Evolutionary conservation across 1,284 basidiomycete species (phyloP).

Genomic region (Coniferiporia sulphurascens): DNA sequence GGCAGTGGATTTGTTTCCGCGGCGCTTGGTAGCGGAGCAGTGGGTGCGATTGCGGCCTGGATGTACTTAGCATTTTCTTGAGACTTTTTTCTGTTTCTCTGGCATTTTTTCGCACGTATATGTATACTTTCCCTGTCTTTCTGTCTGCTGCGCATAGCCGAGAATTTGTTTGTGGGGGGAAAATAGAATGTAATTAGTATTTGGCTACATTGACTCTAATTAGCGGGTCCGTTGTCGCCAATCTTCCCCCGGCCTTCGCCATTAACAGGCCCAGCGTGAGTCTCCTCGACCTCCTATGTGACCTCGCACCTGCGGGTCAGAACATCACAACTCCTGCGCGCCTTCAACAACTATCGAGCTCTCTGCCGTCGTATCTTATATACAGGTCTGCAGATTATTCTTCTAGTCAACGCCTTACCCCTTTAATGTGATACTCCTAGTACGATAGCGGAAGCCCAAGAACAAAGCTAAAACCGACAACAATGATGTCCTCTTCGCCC

Average conservation of each 20-base stretch:
- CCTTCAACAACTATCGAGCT: background rate
- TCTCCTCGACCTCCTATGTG: background rate
- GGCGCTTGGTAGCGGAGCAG: conserved; percentile 1
- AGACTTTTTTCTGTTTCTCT: background rate
- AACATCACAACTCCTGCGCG: background rate
- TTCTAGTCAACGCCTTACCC: background rate
- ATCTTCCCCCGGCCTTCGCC: no score
- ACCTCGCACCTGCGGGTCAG: background rate
- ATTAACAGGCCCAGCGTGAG: background rate
- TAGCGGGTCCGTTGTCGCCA: background rate
- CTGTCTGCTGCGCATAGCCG: background rate
- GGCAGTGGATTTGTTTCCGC: background rate
- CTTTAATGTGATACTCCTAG: background rate
- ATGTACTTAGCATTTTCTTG: conserved; percentile 15
- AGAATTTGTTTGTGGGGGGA: no score
- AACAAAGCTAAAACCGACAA: background rate
- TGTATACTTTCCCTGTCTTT: background rate
- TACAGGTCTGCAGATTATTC: background rate
- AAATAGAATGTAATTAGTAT: no score
- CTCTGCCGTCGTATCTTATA: background rate
- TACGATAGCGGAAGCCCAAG: background rate
- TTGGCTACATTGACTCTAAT: no score
- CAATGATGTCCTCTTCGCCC: conserved; percentile 6
- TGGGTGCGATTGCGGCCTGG: conserved; percentile 11
- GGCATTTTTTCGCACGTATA: no score